Evolutionary conservation across 305 asterid species (phyloP), one percentile per base, ranked within the genome.

Genomic region (Coffea humblotiana): DNA sequence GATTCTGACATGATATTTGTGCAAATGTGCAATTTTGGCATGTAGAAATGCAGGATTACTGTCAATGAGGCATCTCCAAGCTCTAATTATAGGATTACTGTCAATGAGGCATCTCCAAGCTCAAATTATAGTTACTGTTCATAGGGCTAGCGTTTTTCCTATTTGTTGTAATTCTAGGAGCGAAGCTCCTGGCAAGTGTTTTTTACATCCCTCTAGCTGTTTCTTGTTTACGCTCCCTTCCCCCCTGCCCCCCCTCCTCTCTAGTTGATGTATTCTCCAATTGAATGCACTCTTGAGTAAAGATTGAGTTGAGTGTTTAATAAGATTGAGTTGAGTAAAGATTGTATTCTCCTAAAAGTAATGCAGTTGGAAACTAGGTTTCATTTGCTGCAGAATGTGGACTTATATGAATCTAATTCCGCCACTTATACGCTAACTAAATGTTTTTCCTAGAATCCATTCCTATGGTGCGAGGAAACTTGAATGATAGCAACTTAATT

Each of bases 1-100:
- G 90, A 87, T 80, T 79, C 79, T 45, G 87, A 84, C 78, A 93
- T 90, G 60, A 97, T 91, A 88, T 89, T 86, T 81, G 91, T 93
- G 78, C 94, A 88, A 79, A 84, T 90, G 70, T 93, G 97, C 92
- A 93, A 91, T 86, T 93, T 93, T 72, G 95, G 92, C 75, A 85
- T 90, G 72, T 93, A 80, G 66, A 8, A 18, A 18, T 60, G 78
- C 80, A 82, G 78, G 11, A 43, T 77, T 52, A 67, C 74, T 77
- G 80, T 76, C 72, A 16, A 48, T 73, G 77, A 78, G 84, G 85
- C 67, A 68, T 80, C 82, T 12, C 51, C 76, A 72, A 71, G 48
- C 77, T 79, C 80, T 79, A 35, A 77, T 77, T 81, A n/a, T 81
- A 67, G 76, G 29, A 29, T 78, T 71, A 75, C 68, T 77, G 66